A percentile compares a stretch with the other conserved stretches of the same genome.
phyloP scores from a whole-genome alignment of 495 filamentous ascomycete genomes.

The Hyphodiscus hymeniophilus region DNA sequence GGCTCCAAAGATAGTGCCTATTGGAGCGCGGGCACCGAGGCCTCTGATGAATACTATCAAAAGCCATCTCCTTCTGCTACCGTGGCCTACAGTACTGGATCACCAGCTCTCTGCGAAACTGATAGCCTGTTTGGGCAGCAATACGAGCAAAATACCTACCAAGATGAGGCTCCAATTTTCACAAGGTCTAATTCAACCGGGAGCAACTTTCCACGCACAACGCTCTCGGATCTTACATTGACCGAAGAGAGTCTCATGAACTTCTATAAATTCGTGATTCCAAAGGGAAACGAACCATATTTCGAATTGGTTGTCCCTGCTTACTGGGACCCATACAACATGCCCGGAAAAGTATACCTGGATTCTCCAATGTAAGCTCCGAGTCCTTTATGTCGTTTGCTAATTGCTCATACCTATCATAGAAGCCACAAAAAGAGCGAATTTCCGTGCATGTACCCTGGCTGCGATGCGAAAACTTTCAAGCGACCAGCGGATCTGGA shows the following conservation, averaged over 20 bases:
- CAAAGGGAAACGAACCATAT: conserved; percentile 12
- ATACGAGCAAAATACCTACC: background rate
- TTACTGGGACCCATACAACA: background rate
- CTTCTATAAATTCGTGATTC: conserved; percentile 13
- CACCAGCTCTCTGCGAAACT: background rate
- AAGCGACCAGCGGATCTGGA: conserved; percentile 38
- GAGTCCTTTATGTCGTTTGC: background rate
- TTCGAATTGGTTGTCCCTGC: conserved; percentile 4
- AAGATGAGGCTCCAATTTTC: background rate
- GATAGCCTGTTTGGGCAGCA: background rate
- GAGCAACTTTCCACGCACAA: background rate
- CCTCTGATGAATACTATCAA: too few relatives aligned
- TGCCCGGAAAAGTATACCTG: conserved; percentile 13
- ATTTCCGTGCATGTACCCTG: conserved; percentile 30
- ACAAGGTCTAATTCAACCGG: background rate
- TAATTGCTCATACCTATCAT: conserved; percentile 3
- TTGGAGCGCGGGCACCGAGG: too few relatives aligned
- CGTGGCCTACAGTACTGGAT: too few relatives aligned
- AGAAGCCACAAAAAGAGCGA: background rate
- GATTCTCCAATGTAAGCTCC: conserved; percentile 6
- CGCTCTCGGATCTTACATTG: conserved; percentile 11
- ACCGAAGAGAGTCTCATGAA: background rate
- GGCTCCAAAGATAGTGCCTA: too few relatives aligned
- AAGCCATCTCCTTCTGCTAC: too few relatives aligned
- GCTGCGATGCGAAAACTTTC: conserved; percentile 22